Conservation (phyloP, 2,329 filamentous ascomycete genomes). For the Colletotrichum spinosum region DNA sequence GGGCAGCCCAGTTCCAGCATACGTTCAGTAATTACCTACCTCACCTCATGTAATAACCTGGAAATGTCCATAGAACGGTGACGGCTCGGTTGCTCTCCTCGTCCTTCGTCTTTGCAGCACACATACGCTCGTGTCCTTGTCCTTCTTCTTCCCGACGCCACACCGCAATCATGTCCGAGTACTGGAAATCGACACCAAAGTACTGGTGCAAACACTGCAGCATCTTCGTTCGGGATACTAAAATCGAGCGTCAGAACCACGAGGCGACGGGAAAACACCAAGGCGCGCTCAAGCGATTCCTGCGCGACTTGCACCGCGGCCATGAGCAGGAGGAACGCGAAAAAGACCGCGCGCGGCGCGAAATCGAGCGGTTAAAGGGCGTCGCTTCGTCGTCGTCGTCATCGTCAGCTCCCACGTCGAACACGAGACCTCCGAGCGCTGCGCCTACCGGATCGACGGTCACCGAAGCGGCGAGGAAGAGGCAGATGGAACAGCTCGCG, state of each 20-base stretch:
- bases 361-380: slow-evolving; percentile 88
- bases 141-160: too few species aligned
- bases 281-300: slow-evolving; percentile 85
- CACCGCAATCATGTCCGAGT: slow-evolving; percentile 80
- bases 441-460: slow-evolving; percentile 40
- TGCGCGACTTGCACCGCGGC: slow-evolving; percentile 87
- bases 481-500: slow-evolving; percentile 87
- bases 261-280: slow-evolving; percentile 90
- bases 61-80: too few species aligned
- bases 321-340: slow-evolving; percentile 86
- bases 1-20: too few species aligned
- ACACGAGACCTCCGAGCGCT: slow-evolving; percentile 15
- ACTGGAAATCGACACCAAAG: slow-evolving; percentile 97
- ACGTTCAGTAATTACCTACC: too few species aligned
- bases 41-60: too few species aligned
- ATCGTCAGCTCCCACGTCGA: slow-evolving; percentile 45
- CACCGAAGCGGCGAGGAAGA: slow-evolving; percentile 77
- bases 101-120: too few species aligned
- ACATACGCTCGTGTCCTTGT: too few species aligned
- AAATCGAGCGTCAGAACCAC: slow-evolving; percentile 89
- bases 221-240: slow-evolving; percentile 90
- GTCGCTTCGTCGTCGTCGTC: slow-evolving; percentile 65
- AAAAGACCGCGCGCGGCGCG: slow-evolving; percentile 83
- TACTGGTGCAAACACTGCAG: slow-evolving; percentile 99
- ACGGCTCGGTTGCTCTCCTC: too few species aligned